Conservation (phyloP, 257 asterid species). For the Striga asiatica region DNA sequence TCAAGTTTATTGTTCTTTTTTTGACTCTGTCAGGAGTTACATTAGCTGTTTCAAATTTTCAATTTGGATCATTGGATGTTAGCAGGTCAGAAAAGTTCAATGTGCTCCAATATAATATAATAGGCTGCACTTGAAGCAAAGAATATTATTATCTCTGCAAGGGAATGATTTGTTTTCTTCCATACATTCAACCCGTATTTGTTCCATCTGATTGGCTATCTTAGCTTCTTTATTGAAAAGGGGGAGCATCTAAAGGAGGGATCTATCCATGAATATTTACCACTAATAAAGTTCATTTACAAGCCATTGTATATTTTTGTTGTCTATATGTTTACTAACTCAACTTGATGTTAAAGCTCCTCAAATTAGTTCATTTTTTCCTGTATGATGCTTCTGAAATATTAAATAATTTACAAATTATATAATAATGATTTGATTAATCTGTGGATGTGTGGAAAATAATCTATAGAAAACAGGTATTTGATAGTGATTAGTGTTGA, state of each 20-base stretch:
- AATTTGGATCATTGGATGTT: not conserved
- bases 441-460: constrained; percentile 21
- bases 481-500: too few relatives aligned
- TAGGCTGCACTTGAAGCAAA: not conserved
- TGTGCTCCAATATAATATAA: not conserved
- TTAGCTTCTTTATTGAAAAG: not conserved
- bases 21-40: not conserved
- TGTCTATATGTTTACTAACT: not conserved
- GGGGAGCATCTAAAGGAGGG: constrained; percentile 1
- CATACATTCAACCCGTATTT: constrained; percentile 8
- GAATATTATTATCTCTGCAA: constrained; percentile 3
- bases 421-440: not conserved
- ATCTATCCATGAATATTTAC: not conserved
- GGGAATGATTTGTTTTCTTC: constrained; percentile 7
- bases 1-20: not conserved
- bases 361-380: not conserved
- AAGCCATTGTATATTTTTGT: not conserved
- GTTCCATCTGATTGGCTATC: not conserved
- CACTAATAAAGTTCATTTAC: too few relatives aligned
- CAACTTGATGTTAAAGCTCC: not conserved
- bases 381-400: not conserved
- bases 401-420: too few relatives aligned
- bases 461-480: too few relatives aligned
- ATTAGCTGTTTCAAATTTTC: not conserved
- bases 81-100: not conserved